phyloP scores from a whole-genome alignment of 768 basidiomycete genomes.

The Hemileccinum impolitum region DNA sequence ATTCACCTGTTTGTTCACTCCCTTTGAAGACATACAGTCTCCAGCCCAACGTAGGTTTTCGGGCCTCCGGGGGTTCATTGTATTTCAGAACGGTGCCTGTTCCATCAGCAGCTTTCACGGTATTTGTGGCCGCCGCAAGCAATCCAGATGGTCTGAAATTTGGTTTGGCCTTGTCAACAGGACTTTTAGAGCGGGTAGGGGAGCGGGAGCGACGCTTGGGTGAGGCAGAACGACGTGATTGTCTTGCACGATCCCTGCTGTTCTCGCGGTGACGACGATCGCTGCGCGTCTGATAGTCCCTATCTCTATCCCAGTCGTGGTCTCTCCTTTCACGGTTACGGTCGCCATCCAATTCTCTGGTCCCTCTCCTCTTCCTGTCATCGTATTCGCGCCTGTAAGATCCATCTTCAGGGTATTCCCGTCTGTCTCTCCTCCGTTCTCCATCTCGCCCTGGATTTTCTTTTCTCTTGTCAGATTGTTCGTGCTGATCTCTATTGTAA shows the following conservation, averaged over 20 bases:
- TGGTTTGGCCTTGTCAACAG: slow-evolving; percentile 70
- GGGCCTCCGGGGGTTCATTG: slow-evolving; percentile 96
- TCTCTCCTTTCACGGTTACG: slow-evolving; percentile 14
- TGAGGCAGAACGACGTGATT: slow-evolving; percentile 57
- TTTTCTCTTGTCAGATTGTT: slow-evolving; percentile 11
- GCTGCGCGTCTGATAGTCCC: slow-evolving; percentile 36
- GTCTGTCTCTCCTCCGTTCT: slow-evolving; percentile 18
- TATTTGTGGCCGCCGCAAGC: slow-evolving; percentile 95
- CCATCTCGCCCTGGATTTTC: slow-evolving; percentile 20
- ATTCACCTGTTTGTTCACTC: slow-evolving; percentile 83
- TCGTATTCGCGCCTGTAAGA: slow-evolving; percentile 20
- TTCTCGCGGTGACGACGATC: slow-evolving; percentile 23
- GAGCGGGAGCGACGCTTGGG: slow-evolving; percentile 40
- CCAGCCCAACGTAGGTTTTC: slow-evolving; percentile 89
- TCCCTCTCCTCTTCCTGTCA: slow-evolving; percentile 14
- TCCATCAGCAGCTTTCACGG: slow-evolving; percentile 73
- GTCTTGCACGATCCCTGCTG: slow-evolving; percentile 31
- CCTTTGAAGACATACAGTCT: slow-evolving; percentile 98
- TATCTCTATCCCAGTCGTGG: slow-evolving; percentile 38
- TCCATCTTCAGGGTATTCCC: slow-evolving; percentile 15
- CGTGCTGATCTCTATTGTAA: slow-evolving; percentile 3
- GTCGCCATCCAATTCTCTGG: slow-evolving; percentile 10
- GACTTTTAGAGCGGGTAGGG: slow-evolving; percentile 40
- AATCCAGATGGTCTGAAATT: slow-evolving; percentile 88
- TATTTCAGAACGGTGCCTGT: slow-evolving; percentile 87